Conservation (phyloP, 495 filamentous ascomycete species). For the Talaromyces wortmannii region DNA sequence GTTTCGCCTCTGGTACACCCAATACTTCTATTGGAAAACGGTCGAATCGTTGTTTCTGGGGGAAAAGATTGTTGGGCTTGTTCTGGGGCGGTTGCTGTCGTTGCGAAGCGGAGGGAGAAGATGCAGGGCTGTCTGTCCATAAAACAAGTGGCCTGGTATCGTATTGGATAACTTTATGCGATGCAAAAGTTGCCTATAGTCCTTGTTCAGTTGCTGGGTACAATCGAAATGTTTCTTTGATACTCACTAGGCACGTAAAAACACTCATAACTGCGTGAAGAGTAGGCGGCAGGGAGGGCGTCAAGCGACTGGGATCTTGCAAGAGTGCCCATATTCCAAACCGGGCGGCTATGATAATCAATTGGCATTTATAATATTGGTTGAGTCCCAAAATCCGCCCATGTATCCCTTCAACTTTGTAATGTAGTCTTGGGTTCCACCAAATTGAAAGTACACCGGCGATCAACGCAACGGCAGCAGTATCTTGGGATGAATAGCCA, state of each 20-base stretch:
- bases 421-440: conserved; percentile 70
- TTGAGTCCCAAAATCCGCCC: conserved; percentile 57
- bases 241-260: conserved; percentile 45
- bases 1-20: conserved; percentile 17
- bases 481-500: conserved; percentile 3
- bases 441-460: conserved; percentile 53
- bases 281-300: conserved; percentile 31
- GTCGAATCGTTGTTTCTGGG: conserved; percentile 8
- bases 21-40: conserved; percentile 37
- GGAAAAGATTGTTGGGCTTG: conserved; percentile 8
- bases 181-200: conserved; percentile 26
- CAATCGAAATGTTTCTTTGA: neutral
- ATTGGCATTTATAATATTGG: conserved; percentile 65
- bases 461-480: conserved; percentile 39
- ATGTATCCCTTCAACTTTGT: conserved; percentile 55
- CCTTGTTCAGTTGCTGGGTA: conserved; percentile 11
- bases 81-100: conserved; percentile 7
- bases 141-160: conserved; percentile 50
- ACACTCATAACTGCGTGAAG: conserved; percentile 34
- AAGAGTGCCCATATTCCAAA: conserved; percentile 45
- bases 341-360: conserved; percentile 52
- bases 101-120: conserved; percentile 13
- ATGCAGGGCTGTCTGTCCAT: conserved; percentile 36
- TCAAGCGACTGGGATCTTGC: conserved; percentile 33
- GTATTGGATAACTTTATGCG: conserved; percentile 42